Evolutionary conservation across 2,329 filamentous ascomycete genomes (phyloP).

Genomic region (Cercospora canescens): DNA sequence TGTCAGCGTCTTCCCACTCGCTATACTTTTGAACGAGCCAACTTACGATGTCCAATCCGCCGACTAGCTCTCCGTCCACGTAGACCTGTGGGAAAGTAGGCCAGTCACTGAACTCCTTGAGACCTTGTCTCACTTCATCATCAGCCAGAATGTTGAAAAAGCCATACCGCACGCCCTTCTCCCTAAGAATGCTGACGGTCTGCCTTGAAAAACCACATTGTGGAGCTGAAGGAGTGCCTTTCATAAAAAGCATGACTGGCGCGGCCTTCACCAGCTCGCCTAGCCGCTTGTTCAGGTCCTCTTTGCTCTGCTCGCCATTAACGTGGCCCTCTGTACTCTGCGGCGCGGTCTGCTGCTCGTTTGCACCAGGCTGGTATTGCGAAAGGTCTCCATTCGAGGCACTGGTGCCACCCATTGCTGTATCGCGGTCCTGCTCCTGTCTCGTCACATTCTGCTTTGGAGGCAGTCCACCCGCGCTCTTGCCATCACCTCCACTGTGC

Average conservation of each 20-base stretch:
- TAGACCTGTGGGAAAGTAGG: constrained; percentile 96
- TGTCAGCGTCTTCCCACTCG: background rate
- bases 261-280: constrained; percentile 88
- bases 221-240: constrained; percentile 83
- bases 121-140: constrained; percentile 91
- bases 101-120: constrained; percentile 99
- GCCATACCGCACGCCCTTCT: constrained; percentile 90
- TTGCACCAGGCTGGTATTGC: constrained; percentile 46
- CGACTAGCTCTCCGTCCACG: constrained; percentile 85
- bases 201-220: constrained; percentile 94
- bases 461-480: constrained; percentile 42
- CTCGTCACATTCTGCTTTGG: constrained; percentile 40
- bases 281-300: constrained; percentile 80
- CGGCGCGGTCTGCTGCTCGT: constrained; percentile 49
- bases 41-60: constrained; percentile 92
- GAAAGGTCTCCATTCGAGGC: constrained; percentile 34
- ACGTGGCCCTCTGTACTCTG: constrained; percentile 44
- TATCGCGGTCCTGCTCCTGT: constrained; percentile 18
- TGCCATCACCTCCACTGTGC: constrained; percentile 56
- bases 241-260: constrained; percentile 98
- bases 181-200: constrained; percentile 80
- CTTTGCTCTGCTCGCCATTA: constrained; percentile 59
- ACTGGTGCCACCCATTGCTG: constrained; percentile 27
- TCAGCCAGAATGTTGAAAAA: constrained; percentile 99
- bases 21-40: background rate